Evolutionary conservation across 768 basidiomycete genomes (phyloP).

Genomic region (Leccinum barrowsii): DNA sequence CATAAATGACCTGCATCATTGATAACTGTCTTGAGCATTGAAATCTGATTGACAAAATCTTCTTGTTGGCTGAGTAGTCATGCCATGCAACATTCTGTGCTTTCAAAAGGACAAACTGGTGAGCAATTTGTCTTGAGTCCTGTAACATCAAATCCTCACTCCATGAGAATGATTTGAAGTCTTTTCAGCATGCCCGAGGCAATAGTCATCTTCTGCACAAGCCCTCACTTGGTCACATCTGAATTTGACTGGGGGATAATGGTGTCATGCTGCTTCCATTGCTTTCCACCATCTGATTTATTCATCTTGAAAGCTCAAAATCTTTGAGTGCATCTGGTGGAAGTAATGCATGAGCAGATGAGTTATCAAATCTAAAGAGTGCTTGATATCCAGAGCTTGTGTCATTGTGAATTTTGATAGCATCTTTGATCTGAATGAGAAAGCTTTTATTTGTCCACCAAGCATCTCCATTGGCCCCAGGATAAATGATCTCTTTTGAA

Average conservation of each 20-base stretch:
- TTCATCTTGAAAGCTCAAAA: conserved; percentile 23
- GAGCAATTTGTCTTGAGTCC: conserved; percentile 31
- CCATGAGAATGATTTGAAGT: conserved; percentile 16
- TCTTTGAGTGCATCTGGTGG: conserved; percentile 21
- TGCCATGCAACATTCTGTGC: conserved; percentile 25
- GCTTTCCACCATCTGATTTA: conserved; percentile 18
- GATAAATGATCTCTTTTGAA: not conserved
- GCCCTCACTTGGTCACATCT: not conserved
- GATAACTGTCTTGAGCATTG: too few relatives aligned
- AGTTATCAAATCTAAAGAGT: not conserved
- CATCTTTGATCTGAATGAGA: not conserved
- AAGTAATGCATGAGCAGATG: not conserved
- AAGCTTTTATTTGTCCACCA: not conserved
- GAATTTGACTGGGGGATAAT: conserved; percentile 24
- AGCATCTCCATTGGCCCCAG: not conserved
- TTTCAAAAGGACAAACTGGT: conserved; percentile 22
- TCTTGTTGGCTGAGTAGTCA: conserved; percentile 26
- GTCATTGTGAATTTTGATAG: not conserved
- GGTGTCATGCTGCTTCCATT: conserved; percentile 16
- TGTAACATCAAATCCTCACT: conserved; percentile 38
- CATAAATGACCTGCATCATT: too few relatives aligned
- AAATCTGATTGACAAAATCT: conserved; percentile 7
- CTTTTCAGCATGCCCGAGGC: conserved; percentile 22
- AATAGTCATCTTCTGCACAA: conserved; percentile 35
- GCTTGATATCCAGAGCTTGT: not conserved